Base-by-base conservation (phyloP, 495 filamentous ascomycete genomes). In the Podospora conica region DNA sequence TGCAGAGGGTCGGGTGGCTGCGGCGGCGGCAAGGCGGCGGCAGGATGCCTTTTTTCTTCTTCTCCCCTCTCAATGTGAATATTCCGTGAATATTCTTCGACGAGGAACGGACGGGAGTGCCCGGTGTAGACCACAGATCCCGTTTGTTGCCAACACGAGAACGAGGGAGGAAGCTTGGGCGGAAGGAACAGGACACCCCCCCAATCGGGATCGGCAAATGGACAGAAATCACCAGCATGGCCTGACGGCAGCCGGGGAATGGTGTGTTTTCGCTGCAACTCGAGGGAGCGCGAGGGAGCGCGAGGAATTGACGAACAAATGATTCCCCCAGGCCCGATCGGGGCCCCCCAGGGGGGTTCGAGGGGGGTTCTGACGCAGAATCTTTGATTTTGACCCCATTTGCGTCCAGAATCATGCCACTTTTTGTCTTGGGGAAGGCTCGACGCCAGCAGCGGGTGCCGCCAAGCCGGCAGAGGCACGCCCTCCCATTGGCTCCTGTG, bases 401-500 rank as follows among this genome's bases (percentile, higher is more conserved):
- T 70, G 67, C 24, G 40, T 64, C 61, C 29, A 66, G 55, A 74
- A 76, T 76, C 74, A 74, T 71, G 69, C 74, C 72, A 76, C 74
- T 76, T 76, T 76, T 73, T 67, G 58, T 67, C 67, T 67, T 55
- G 69, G 65, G 54, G 58, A 70, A 74, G 65, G 68, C 70, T 70
- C 58, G 27, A 57, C 48, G 64, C 55, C 56, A 48, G 54, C 27
- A 53, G n/a, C 40, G 63, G 62, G 20, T 65, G 57, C 56, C 10
- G 72, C 70, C 74, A 74, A 76, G 74, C 65, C 74, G 72, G 72
- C 63, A 74, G 72, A 68, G 71, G 72, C 74, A 73, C 65, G 62
- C 48, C 3, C n/a, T 9, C n/a, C 69, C 25, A 73, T 70, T 74
- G 73, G 70, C 3, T 53, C 8, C 1, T 9, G 8, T n/a, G 4